phyloP scores from a whole-genome alignment of 2,329 filamentous ascomycete species.

The Cladosporium phlei region DNA sequence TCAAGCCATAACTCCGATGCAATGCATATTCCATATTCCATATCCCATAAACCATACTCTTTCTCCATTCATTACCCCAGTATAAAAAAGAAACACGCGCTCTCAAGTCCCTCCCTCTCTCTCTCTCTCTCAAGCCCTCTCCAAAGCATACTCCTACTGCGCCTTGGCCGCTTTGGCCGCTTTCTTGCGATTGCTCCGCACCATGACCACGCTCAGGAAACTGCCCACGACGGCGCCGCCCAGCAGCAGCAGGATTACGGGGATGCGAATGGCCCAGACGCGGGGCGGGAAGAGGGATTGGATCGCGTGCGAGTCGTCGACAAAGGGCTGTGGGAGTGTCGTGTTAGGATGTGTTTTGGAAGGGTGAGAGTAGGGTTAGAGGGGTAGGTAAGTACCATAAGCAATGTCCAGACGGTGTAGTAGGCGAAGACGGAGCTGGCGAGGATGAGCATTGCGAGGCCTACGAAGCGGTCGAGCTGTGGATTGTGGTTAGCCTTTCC shows the following conservation, averaged over 20 bases:
- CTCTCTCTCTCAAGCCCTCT: no score
- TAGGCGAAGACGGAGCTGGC: constrained; percentile 74
- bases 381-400: constrained; percentile 67
- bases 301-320: constrained; percentile 87
- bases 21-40: no score
- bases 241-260: constrained; percentile 90
- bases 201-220: constrained; percentile 96
- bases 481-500: neutral
- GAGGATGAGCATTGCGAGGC: constrained; percentile 70
- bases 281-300: constrained; percentile 94
- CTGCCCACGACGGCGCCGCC: constrained; percentile 91
- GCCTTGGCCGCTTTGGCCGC: constrained; percentile 85
- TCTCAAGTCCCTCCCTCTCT: no score
- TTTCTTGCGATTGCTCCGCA: constrained; percentile 97
- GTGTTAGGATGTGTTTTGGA: neutral
- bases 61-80: no score
- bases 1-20: no score
- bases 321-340: constrained; percentile 68
- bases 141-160: constrained; percentile 69
- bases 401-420: constrained; percentile 95
- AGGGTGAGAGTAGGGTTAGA: neutral
- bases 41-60: no score
- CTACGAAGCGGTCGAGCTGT: constrained; percentile 85
- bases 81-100: no score
- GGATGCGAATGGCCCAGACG: constrained; percentile 97